Percentiles rank a stretch among this genome's conserved stretches.
Conservation (phyloP, 2,329 filamentous ascomycete genomes). For the Epichloe uncinata region DNA sequence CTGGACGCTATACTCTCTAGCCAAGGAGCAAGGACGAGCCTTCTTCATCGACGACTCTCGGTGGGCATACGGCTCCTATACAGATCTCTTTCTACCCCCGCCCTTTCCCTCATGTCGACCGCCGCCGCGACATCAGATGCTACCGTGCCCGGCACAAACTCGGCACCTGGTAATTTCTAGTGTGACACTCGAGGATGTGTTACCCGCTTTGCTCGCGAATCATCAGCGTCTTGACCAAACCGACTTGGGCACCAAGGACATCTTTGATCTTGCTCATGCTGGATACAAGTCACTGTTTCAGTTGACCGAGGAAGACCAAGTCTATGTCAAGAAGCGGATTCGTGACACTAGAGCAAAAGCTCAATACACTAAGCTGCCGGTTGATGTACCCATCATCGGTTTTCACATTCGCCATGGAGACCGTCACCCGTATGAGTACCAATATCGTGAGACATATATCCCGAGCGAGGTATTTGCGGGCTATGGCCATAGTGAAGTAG, state of each 20-base stretch:
- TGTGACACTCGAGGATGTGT: slow-evolving; percentile 50
- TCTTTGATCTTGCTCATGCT: slow-evolving; percentile 53
- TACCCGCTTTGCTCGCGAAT: slow-evolving; percentile 39
- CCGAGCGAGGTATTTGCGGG: slow-evolving; percentile 56
- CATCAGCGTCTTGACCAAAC: slow-evolving; percentile 15
- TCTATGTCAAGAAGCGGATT: slow-evolving; percentile 49
- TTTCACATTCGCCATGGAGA: slow-evolving; percentile 74
- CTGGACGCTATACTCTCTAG: slow-evolving; percentile 75
- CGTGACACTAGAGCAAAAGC: slow-evolving; percentile 38
- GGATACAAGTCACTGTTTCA: slow-evolving; percentile 65
- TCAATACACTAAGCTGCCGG: slow-evolving; percentile 24
- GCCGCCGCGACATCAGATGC: slow-evolving; percentile 60
- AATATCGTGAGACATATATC: slow-evolving; percentile 67
- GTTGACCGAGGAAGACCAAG: slow-evolving; percentile 50
- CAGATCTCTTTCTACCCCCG: slow-evolving; percentile 55
- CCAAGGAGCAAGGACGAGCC: slow-evolving; percentile 55
- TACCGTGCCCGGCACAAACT: slow-evolving; percentile 67
- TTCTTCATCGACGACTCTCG: slow-evolving; percentile 79
- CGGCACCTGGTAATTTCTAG: slow-evolving; percentile 62
- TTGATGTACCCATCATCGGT: slow-evolving; percentile 39
- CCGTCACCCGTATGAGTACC: slow-evolving; percentile 60
- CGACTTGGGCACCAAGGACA: slow-evolving; percentile 27
- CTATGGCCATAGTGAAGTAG: slow-evolving; percentile 42
- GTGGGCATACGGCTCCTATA: slow-evolving; percentile 71
- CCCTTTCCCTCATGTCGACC: slow-evolving; percentile 53